Evolutionary conservation across 2,329 filamentous ascomycete genomes (phyloP), one percentile per base, ranked within the genome.

Genomic region (Arthrobotrys musiformis): DNA sequence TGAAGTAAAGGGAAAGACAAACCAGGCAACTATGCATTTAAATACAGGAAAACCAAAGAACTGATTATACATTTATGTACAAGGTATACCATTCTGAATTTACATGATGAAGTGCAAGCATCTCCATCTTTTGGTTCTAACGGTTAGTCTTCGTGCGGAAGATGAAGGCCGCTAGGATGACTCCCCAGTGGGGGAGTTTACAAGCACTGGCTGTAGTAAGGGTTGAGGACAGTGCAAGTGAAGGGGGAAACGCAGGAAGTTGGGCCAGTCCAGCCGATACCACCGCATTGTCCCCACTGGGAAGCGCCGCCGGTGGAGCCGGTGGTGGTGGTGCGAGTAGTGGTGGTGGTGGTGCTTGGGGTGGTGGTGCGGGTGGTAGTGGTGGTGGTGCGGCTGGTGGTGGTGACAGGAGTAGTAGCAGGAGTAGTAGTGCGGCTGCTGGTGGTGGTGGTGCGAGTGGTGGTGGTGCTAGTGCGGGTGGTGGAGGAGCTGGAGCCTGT

Each of bases 131-230:
- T 19, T 19, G 50, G 40, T 17, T 50, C 40, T 40, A 61, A 22
- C 1, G 15, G 35, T 37, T 37, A 48, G 35, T 58, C 70, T 67
- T 74, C 70, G 61, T 67, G 61, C 70, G 26, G 40, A 74, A 67
- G 61, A 66, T 52, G 11, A 62, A 48, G 30, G 44, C 42, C 6
- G 50, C 60, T 72, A 72, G 46, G 28, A 56, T 15, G 40, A 66
- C 70, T 42, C 40, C 48, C 54, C 35, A 58, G 22, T 26, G 63
- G 24, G 50, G 44, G 37, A 58, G 33, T 37, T 78, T 77, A 79
- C 24, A 79, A 75, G 73, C 81, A 82, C 78, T 82, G 81, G 33
- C 69, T 78, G 63, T 81, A 80, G 72, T 79, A 81, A 24, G 72
- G 60, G 69, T 80, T 80, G 37, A 62, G 40, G 22, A 70, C 54